Conservation (phyloP, 352 stramenopile species). For the Pythium diclinum region DNA sequence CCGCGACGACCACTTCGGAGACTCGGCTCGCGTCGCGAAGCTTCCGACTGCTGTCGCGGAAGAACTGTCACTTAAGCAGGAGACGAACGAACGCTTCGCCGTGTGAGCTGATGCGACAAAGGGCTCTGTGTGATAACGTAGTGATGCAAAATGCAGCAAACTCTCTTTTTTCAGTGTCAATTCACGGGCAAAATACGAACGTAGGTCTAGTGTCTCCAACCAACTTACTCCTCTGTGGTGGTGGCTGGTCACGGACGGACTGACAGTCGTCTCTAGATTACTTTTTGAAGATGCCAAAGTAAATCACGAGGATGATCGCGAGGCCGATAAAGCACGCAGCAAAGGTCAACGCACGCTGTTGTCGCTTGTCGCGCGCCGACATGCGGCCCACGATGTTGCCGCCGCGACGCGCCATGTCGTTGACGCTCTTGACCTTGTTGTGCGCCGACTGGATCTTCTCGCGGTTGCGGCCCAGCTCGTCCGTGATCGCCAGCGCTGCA, state of each 20-base stretch:
- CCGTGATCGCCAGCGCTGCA: conserved; percentile 71
- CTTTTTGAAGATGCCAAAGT: conserved; percentile 89
- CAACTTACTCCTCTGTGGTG: neutral
- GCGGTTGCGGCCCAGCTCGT: conserved; percentile 78
- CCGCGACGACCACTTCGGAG: neutral
- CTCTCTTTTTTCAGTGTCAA: conserved; percentile 5
- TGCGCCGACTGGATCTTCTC: conserved; percentile 85
- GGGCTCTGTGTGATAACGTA: too few species aligned
- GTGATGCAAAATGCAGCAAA: conserved; percentile 4
- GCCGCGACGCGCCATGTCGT: conserved; percentile 79
- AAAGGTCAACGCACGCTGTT: conserved; percentile 63
- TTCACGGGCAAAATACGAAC: conserved; percentile 5
- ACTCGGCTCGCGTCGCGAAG: neutral
- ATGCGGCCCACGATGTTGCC: conserved; percentile 84
- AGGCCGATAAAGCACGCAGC: conserved; percentile 78
- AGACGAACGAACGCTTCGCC: conserved; percentile 62
- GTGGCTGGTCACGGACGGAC: too few species aligned
- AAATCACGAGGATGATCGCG: conserved; percentile 84
- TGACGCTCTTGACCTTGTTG: conserved; percentile 80
- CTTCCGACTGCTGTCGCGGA: conserved; percentile 23
- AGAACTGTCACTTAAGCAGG: conserved; percentile 49
- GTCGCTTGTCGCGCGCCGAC: conserved; percentile 80
- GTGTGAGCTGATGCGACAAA: conserved; percentile 28
- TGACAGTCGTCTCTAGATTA: conserved; percentile 36
- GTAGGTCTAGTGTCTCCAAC: neutral